A percentile compares a stretch with the other conserved stretches of the same genome.
Conservation (phyloP, 495 filamentous ascomycete species). For the Podospora pseudocomata region DNA sequence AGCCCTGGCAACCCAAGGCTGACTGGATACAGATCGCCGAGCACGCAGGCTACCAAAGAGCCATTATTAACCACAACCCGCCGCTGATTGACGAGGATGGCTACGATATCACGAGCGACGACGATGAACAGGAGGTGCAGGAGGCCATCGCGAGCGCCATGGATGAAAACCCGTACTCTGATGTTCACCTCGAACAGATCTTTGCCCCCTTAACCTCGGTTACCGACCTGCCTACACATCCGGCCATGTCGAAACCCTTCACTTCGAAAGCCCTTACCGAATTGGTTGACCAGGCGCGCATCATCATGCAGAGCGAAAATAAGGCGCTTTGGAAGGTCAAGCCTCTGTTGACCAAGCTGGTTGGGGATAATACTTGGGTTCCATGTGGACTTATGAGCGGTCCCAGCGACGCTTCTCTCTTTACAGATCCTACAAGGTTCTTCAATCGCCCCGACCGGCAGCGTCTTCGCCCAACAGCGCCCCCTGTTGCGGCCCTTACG, state of each 20-base stretch:
- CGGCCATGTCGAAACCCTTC: constrained; percentile 78
- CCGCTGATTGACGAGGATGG: constrained; percentile 81
- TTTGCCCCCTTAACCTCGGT: constrained; percentile 83
- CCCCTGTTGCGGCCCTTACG: background rate
- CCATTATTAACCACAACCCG: constrained; percentile 75
- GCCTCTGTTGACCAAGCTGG: constrained; percentile 68
- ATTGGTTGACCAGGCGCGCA: constrained; percentile 63
- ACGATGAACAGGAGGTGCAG: constrained; percentile 61
- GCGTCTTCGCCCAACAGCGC: constrained; percentile 5
- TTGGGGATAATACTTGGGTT: constrained; percentile 77
- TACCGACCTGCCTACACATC: constrained; percentile 79
- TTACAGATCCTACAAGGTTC: constrained; percentile 38
- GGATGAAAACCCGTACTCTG: constrained; percentile 79
- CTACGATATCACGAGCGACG: constrained; percentile 76
- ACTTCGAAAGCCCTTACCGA: constrained; percentile 75
- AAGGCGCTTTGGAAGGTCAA: constrained; percentile 71
- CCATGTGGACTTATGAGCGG: constrained; percentile 61
- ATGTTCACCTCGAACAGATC: constrained; percentile 76
- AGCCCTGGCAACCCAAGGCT: background rate
- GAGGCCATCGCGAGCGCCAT: constrained; percentile 65
- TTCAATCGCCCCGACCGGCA: constrained; percentile 16
- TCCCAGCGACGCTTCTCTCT: constrained; percentile 46
- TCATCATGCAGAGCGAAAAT: constrained; percentile 73
- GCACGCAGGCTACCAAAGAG: constrained; percentile 77
- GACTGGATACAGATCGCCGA: constrained; percentile 61